Conservation (phyloP, 1,139 yeast genomes). For the Yamadazyma mexicana region DNA sequence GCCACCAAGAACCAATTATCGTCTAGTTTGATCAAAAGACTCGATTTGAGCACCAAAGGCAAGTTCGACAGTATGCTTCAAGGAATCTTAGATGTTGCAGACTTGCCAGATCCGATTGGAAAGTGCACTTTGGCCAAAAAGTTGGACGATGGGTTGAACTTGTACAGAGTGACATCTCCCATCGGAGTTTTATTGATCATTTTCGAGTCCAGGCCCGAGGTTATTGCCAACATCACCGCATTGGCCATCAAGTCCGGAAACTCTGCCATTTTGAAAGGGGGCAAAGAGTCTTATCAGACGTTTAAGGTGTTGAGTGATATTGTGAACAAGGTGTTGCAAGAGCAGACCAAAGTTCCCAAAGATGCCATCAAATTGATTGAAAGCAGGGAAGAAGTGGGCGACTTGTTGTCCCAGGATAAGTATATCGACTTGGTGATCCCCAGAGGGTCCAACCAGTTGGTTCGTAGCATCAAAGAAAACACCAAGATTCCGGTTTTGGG, state of each 20-base stretch:
- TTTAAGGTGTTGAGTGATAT: conserved; percentile 80
- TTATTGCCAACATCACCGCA: conserved; percentile 95
- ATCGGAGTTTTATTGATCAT: conserved; percentile 92
- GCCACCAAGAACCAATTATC: conserved; percentile 64
- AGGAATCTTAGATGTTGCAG: conserved; percentile 90
- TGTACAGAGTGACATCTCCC: conserved; percentile 86
- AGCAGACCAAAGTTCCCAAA: conserved; percentile 67
- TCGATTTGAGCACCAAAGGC: conserved; percentile 78
- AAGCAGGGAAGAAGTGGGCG: conserved; percentile 87
- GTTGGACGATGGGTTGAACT: conserved; percentile 81
- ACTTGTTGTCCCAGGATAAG: conserved; percentile 77
- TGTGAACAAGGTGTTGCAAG: conserved; percentile 57
- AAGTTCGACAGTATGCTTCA: conserved; percentile 93
- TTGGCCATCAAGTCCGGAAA: conserved; percentile 94
- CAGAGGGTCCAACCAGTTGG: conserved; percentile 91
- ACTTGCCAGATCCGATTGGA: conserved; percentile 87
- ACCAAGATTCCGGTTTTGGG: conserved; percentile 97
- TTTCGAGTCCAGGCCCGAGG: conserved; percentile 97
- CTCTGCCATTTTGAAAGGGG: conserved; percentile 96
- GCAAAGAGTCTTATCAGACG: conserved; percentile 86
- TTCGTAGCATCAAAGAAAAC: conserved; percentile 75
- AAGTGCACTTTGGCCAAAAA: conserved; percentile 77
- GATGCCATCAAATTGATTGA: conserved; percentile 84
- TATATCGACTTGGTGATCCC: conserved; percentile 96
- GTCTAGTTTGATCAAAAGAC: conserved; percentile 71